Evolutionary conservation across 2,329 filamentous ascomycete genomes (phyloP).

Genomic region (Didymella keratinophila): DNA sequence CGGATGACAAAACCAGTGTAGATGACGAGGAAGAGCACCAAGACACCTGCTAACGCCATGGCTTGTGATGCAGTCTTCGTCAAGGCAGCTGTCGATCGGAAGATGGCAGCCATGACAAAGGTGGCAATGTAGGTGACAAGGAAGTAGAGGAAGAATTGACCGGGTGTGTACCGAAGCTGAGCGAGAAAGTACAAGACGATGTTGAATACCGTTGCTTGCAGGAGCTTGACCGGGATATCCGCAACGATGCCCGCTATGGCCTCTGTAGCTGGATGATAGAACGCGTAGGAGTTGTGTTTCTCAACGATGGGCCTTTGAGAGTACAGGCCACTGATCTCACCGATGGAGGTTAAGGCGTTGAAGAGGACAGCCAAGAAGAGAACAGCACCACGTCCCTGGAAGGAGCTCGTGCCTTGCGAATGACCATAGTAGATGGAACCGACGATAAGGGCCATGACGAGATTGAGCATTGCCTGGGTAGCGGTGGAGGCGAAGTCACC

Average conservation of each 20-base stretch:
- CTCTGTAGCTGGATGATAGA: constrained; percentile 89
- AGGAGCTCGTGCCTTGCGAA: constrained; percentile 59
- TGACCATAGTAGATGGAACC: constrained; percentile 67
- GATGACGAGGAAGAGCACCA: constrained; percentile 70
- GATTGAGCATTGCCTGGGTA: constrained; percentile 55
- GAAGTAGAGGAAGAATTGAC: constrained; percentile 84
- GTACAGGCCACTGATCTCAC: constrained; percentile 67
- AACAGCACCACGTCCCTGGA: constrained; percentile 63
- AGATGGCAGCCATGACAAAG: constrained; percentile 80
- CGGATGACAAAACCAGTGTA: constrained; percentile 74
- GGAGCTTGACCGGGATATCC: constrained; percentile 82
- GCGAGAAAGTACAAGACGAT: constrained; percentile 85
- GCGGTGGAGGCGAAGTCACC: constrained; percentile 44
- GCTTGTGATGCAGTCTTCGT: constrained; percentile 71
- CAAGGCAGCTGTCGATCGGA: constrained; percentile 77
- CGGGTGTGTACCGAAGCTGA: constrained; percentile 74
- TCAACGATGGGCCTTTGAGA: constrained; percentile 89
- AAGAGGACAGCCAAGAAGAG: constrained; percentile 69
- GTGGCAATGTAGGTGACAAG: constrained; percentile 63
- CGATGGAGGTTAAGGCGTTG: constrained; percentile 65
- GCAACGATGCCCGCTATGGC: constrained; percentile 82
- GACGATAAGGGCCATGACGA: constrained; percentile 67
- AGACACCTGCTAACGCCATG: constrained; percentile 61
- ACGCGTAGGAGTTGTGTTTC: constrained; percentile 83
- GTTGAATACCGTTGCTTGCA: constrained; percentile 77